Conservation (phyloP, 2,329 filamentous ascomycete genomes). For the Plenodomus tracheiphilus region DNA sequence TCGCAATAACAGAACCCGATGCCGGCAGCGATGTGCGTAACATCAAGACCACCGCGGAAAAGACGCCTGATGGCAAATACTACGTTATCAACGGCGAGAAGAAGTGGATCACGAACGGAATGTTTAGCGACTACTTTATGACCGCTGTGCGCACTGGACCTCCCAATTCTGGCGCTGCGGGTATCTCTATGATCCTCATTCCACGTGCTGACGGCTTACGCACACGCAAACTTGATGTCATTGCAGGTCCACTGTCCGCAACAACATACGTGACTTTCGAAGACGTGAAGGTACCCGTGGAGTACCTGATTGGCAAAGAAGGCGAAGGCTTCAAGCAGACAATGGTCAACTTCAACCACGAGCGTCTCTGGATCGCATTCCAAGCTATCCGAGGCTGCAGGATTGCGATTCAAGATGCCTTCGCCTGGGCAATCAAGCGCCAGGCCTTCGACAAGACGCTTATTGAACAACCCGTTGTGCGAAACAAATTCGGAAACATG, state of each 20-base stretch:
- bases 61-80: conserved; percentile 27
- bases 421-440: conserved; percentile 33
- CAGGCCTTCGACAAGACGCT: conserved; percentile 38
- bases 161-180: conserved; percentile 20
- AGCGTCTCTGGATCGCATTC: conserved; percentile 38
- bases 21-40: conserved; percentile 34
- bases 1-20: conserved; percentile 36
- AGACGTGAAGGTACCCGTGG: conserved; percentile 35
- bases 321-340: conserved; percentile 37
- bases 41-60: conserved; percentile 29
- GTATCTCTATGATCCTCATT: conserved; percentile 39
- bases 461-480: conserved; percentile 38
- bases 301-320: conserved; percentile 34
- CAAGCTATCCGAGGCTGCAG: conserved; percentile 33
- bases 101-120: conserved; percentile 45
- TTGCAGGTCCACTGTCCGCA: conserved; percentile 25
- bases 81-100: conserved; percentile 47
- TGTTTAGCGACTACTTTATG: conserved; percentile 42
- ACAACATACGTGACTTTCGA: conserved; percentile 39
- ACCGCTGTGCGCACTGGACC: conserved; percentile 37
- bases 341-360: conserved; percentile 43
- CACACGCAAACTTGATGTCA: conserved; percentile 28
- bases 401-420: conserved; percentile 32
- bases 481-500: conserved; percentile 39
- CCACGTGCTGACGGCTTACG: conserved; percentile 25